phyloP scores from a whole-genome alignment of 768 basidiomycete species.

The Lentinula detonsa region DNA sequence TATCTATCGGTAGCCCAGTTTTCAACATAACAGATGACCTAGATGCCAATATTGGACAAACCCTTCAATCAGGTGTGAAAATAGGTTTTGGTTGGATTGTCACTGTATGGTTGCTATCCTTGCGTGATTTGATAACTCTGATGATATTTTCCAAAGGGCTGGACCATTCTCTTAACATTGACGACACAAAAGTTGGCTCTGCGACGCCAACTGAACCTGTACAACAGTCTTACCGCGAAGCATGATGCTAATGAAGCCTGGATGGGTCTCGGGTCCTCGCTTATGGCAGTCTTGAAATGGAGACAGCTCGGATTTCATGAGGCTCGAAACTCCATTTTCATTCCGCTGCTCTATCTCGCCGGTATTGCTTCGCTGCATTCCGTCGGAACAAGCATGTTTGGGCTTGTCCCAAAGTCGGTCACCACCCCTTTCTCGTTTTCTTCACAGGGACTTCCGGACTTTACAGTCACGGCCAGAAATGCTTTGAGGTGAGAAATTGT shows the following conservation, averaged over 20 bases:
- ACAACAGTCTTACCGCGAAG: not conserved
- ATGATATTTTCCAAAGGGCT: not conserved
- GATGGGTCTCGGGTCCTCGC: not conserved
- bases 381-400: not conserved
- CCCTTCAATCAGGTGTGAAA: not conserved
- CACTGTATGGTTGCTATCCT: not conserved
- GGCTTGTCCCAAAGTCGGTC: not conserved
- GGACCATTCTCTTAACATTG: not conserved
- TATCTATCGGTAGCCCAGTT: not conserved
- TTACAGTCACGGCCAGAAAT: not conserved
- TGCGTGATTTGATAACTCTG: not conserved
- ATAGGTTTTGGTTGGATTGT: not conserved
- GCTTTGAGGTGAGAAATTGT: not conserved
- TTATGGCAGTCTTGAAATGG: not conserved
- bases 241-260: slow-evolving; percentile 1
- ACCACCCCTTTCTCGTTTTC: not conserved
- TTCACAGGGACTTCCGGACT: not conserved
- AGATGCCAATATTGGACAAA: not conserved
- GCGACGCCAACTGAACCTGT: not conserved
- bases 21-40: not conserved
- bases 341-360: not conserved
- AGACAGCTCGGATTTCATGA: not conserved
- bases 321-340: not conserved
- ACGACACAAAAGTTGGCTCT: slow-evolving; percentile 3
- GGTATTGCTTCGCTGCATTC: not conserved